Conservation (phyloP, 2,329 filamentous ascomycete genomes). For the Aureobasidium leucospermi region DNA sequence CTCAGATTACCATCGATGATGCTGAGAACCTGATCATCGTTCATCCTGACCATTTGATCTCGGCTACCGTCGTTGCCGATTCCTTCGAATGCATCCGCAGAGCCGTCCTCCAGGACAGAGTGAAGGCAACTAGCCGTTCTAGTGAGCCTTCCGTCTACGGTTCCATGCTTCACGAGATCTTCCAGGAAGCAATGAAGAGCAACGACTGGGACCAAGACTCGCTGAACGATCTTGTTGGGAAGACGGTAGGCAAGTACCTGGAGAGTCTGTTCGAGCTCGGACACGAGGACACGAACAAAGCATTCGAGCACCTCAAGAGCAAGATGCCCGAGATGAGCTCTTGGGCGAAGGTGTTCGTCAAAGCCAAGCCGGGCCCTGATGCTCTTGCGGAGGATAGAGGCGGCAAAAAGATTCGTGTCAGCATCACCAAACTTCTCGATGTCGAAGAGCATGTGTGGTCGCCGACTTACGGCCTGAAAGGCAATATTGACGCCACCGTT, state of each 20-base stretch:
- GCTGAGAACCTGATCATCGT: conserved; percentile 76
- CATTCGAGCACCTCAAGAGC: conserved; percentile 69
- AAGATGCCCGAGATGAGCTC: conserved; percentile 74
- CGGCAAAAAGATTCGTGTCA: conserved; percentile 68
- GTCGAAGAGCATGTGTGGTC: conserved; percentile 99
- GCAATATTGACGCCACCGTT: conserved; percentile 94
- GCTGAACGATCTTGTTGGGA: conserved; percentile 59
- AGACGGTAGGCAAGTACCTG: conserved; percentile 66
- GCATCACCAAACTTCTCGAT: conserved; percentile 87
- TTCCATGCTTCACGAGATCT: conserved; percentile 88
- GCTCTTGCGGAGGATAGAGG: conserved; percentile 74
- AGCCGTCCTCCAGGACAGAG: conserved; percentile 86
- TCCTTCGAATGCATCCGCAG: conserved; percentile 87
- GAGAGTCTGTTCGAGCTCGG: conserved; percentile 87
- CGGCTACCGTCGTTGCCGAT: conserved; percentile 91
- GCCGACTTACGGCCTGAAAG: conserved; percentile 92
- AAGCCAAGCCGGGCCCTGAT: conserved; percentile 57
- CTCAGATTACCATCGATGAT: conserved; percentile 78
- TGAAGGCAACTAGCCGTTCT: conserved; percentile 80
- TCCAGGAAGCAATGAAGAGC: conserved; percentile 77
- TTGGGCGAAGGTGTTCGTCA: conserved; percentile 80
- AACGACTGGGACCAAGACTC: conserved; percentile 73
- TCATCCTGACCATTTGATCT: conserved; percentile 92
- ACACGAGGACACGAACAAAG: conserved; percentile 58
- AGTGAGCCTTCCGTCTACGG: conserved; percentile 82